phyloP scores from a whole-genome alignment of 2,329 filamentous ascomycete genomes.

The Sporothrix euskadiensis region DNA sequence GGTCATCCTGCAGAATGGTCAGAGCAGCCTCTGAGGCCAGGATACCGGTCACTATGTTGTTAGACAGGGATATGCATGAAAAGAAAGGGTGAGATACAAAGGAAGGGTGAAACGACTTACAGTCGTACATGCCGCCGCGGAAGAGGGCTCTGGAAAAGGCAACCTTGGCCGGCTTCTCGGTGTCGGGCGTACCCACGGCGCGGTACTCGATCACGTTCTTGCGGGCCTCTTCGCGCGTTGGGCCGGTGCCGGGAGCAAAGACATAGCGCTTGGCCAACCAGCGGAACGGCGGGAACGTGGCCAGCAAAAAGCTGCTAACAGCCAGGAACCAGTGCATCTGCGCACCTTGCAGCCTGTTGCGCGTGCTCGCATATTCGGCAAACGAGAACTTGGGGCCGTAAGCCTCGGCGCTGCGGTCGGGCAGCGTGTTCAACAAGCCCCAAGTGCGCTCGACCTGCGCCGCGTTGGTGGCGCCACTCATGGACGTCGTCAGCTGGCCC shows the following conservation, averaged over 20 bases:
- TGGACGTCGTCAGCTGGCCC: constrained; percentile 57
- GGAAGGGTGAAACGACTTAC: constrained; percentile 48
- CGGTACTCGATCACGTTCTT: constrained; percentile 64
- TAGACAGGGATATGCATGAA: background rate
- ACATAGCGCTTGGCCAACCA: constrained; percentile 47
- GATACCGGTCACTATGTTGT: constrained; percentile 60
- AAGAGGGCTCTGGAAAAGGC: constrained; percentile 58
- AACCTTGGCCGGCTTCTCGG: constrained; percentile 44
- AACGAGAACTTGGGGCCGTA: constrained; percentile 66
- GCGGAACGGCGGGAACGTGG: constrained; percentile 48
- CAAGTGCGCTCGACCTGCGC: constrained; percentile 62
- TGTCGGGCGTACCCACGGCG: constrained; percentile 63
- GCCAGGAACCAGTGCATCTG: constrained; percentile 52
- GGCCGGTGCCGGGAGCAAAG: constrained; percentile 57
- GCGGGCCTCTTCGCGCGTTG: constrained; percentile 52
- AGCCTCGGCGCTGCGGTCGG: constrained; percentile 47
- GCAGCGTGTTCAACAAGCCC: constrained; percentile 56
- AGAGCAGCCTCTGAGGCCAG: constrained; percentile 65
- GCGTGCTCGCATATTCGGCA: constrained; percentile 54
- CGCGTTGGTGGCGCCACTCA: constrained; percentile 52
- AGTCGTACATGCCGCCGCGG: constrained; percentile 63
- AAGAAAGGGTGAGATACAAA: background rate
- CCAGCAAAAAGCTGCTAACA: constrained; percentile 48
- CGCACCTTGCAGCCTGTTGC: constrained; percentile 53
- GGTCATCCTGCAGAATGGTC: constrained; percentile 64